Evolutionary conservation across 1,139 yeast species (phyloP).

Genomic region (Lodderomyces jiufengensis): DNA sequence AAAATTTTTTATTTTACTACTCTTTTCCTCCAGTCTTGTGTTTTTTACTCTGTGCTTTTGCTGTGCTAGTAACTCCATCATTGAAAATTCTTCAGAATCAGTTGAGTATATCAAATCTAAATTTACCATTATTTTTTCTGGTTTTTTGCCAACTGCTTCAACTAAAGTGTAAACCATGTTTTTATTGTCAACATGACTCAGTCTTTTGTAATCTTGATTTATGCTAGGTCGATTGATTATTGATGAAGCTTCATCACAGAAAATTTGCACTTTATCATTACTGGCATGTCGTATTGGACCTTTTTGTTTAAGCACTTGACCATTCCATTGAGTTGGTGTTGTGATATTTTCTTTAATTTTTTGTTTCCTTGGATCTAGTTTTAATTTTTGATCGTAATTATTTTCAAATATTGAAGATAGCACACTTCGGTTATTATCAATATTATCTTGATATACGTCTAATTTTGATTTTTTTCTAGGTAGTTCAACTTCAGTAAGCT

Average conservation of each 20-base stretch:
- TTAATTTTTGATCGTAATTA: constrained; percentile 25
- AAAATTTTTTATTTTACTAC: not conserved
- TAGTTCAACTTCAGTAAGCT: constrained; percentile 7
- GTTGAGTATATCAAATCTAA: constrained; percentile 49
- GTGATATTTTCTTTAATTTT: constrained; percentile 65
- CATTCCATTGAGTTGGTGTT: constrained; percentile 63
- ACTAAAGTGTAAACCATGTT: constrained; percentile 39
- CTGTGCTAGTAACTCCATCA: constrained; percentile 52
- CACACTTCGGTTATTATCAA: constrained; percentile 23
- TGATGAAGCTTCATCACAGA: constrained; percentile 11
- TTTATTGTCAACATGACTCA: constrained; percentile 20
- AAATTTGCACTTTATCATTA: constrained; percentile 18
- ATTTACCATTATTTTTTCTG: constrained; percentile 64
- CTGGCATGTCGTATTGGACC: not conserved
- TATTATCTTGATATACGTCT: constrained; percentile 26
- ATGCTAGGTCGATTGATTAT: not conserved
- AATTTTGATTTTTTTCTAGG: constrained; percentile 23
- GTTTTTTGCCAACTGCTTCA: constrained; percentile 54
- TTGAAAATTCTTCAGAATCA: constrained; percentile 42
- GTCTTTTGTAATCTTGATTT: constrained; percentile 4
- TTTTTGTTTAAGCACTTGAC: constrained; percentile 51
- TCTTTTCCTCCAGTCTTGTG: not conserved
- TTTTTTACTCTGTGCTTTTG: constrained; percentile 2
- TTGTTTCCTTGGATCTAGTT: constrained; percentile 42
- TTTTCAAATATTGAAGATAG: constrained; percentile 29